phyloP scores from a whole-genome alignment of 768 basidiomycete genomes.

The Infundibulicybe gibba region DNA sequence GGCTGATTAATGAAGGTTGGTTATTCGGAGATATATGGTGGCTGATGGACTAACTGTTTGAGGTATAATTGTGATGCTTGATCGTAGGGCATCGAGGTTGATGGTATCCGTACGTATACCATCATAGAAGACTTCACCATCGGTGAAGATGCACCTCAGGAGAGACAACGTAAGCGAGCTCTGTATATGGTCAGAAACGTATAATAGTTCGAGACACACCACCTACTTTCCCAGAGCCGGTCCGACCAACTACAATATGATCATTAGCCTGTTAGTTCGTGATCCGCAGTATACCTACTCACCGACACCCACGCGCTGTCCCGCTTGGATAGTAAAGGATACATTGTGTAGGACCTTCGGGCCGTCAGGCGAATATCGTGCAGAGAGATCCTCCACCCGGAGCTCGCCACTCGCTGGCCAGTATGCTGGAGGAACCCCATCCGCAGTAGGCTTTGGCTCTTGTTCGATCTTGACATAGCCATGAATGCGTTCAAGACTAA shows the following conservation, averaged over 20 bases:
- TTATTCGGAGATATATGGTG: background rate
- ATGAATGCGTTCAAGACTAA: slow-evolving; percentile 65
- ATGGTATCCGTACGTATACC: slow-evolving; percentile 42
- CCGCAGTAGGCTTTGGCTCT: slow-evolving; percentile 37
- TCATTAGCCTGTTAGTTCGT: background rate
- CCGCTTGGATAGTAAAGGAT: slow-evolving; percentile 49
- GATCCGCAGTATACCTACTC: slow-evolving; percentile 1
- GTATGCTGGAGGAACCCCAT: slow-evolving; percentile 54
- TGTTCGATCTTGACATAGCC: slow-evolving; percentile 60
- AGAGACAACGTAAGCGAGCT: slow-evolving; percentile 59
- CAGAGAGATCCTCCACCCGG: slow-evolving; percentile 48
- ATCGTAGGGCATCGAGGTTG: slow-evolving; percentile 53
- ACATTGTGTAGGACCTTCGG: slow-evolving; percentile 55
- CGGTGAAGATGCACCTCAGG: slow-evolving; percentile 53
- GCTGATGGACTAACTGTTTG: slow-evolving; percentile 30
- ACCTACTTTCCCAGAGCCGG: slow-evolving; percentile 41
- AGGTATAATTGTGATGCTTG: slow-evolving; percentile 59
- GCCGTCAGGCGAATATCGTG: slow-evolving; percentile 49
- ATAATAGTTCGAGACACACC: background rate
- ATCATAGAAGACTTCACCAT: slow-evolving; percentile 55
- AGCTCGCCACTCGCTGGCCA: slow-evolving; percentile 64
- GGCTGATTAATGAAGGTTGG: slow-evolving; percentile 20
- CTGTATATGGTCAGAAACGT: slow-evolving; percentile 14
- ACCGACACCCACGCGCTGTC: slow-evolving; percentile 55
- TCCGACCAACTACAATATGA: slow-evolving; percentile 31